Evolutionary conservation across 257 asterid species (phyloP), one percentile per base, ranked within the genome.

Genomic region (Przewalskia tangutica): DNA sequence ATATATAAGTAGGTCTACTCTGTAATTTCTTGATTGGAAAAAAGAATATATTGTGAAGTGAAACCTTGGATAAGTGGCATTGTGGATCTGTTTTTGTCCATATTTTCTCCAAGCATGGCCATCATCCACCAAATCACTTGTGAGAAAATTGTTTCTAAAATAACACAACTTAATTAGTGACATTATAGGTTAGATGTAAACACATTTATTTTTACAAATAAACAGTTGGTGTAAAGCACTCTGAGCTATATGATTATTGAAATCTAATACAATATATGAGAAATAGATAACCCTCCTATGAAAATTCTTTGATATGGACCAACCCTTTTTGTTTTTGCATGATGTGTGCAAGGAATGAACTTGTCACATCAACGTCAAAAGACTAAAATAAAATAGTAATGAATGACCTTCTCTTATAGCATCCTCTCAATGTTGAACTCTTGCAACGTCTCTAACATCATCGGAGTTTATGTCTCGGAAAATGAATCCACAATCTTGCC

Each of bases 81-180:
- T 5, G 65, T 86, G 92, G 87, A 93, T 92, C 6, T 7, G 54
- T 68, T 93, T 93, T 80, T 93, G 97, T 42, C 97, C 97, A 77
- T 93, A 93, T 82, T 93, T 93, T 84, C 97, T 92, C 97, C 97
- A 93, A 32, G 90, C 94, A 83, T 89, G 86, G 0, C 95, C 92
- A 68, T 92, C 97, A 67, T 89, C 92, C 36, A 85, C 38, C 75
- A 80, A 66, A 71, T 2, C 34, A 70, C 2, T n/a, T 18, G n/a
- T 42, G n/a, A 42, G 77, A 18, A 42, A 68, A 42, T 20, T 20
- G 16, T 20, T 23, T 27, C 36, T 62, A 62, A 62, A 62, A 77
- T 17, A 38, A 20, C 3, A 54, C 51, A 18, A 32, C 40, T 55
- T 23, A 63, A 17, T 77, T 51, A 23, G 55, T 11, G 17, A 51